A percentile compares a stretch with the other conserved stretches of the same genome.
phyloP scores from a whole-genome alignment of 352 stramenopile genomes.

The Globisporangium nodosum region DNA sequence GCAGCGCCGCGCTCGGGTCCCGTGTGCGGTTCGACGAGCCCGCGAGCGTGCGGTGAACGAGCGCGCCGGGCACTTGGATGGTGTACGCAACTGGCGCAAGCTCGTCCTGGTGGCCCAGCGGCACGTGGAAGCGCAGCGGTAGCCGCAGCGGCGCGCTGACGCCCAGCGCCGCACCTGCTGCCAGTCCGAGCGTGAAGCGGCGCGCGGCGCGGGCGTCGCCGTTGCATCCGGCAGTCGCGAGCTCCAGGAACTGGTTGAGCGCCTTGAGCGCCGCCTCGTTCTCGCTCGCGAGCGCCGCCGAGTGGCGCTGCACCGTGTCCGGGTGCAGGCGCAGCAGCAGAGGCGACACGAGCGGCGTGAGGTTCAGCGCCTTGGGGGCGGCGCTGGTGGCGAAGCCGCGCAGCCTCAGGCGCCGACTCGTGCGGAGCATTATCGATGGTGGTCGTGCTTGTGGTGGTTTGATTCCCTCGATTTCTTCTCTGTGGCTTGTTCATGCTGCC shows the following conservation, averaged over 20 bases:
- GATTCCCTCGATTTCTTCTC: not conserved
- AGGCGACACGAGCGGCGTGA: slow-evolving; percentile 63
- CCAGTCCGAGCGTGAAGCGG: slow-evolving; percentile 40
- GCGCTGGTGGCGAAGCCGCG: slow-evolving; percentile 6
- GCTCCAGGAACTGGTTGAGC: slow-evolving; percentile 69
- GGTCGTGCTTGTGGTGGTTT: not conserved
- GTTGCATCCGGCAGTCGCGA: slow-evolving; percentile 60
- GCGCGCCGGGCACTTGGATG: slow-evolving; percentile 38
- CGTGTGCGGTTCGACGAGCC: slow-evolving; percentile 18
- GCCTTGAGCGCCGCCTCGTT: slow-evolving; percentile 78
- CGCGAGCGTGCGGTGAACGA: slow-evolving; percentile 52
- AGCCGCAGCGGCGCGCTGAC: slow-evolving; percentile 35
- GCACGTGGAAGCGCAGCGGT: slow-evolving; percentile 52
- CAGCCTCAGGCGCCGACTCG: not conserved
- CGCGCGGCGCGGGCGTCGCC: slow-evolving; percentile 56
- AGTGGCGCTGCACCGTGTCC: slow-evolving; percentile 52
- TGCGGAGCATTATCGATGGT: not conserved
- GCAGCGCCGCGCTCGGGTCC: slow-evolving; percentile 27
- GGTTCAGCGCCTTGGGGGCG: slow-evolving; percentile 23
- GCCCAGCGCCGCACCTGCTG: slow-evolving; percentile 12
- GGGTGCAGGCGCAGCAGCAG: slow-evolving; percentile 65
- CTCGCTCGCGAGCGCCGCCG: slow-evolving; percentile 28
- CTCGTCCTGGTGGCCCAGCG: slow-evolving; percentile 7
- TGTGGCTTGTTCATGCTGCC: not conserved
- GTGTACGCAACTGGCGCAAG: slow-evolving; percentile 26